Percentiles rank a stretch among this genome's conserved stretches.
Conservation (phyloP, 202 grass and related monocot species). For the Sporobolus alterniflorus region DNA sequence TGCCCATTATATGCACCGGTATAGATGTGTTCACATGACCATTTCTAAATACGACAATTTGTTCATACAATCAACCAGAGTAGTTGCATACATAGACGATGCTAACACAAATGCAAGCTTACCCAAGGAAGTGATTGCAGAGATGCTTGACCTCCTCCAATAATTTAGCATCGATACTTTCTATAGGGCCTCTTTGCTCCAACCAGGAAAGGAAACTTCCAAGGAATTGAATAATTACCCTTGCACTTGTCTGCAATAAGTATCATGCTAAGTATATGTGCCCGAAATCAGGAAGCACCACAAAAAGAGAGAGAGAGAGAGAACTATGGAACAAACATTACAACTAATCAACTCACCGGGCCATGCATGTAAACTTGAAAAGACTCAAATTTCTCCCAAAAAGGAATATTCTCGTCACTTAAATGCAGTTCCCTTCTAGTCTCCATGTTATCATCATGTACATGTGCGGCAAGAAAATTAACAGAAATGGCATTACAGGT, state of each 20-base stretch:
- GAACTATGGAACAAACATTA: neutral
- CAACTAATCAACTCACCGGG: constrained; percentile 29
- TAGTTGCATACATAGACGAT: neutral
- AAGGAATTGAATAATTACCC: constrained; percentile 23
- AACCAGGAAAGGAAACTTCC: constrained; percentile 28
- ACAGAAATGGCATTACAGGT: neutral
- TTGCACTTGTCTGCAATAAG: constrained; percentile 43
- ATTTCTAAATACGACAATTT: neutral
- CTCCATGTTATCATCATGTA: neutral
- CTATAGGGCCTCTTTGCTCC: constrained; percentile 4
- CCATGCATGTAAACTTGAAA: constrained; percentile 28
- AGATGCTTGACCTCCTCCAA: constrained; percentile 30
- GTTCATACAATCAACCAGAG: neutral
- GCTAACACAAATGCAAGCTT: neutral
- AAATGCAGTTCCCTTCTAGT: constrained; percentile 9
- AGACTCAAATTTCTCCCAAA: constrained; percentile 32
- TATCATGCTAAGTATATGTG: neutral
- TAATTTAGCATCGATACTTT: constrained; percentile 26
- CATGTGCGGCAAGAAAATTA: neutral
- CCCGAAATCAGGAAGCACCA: neutral
- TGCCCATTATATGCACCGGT: neutral
- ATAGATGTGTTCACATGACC: neutral
- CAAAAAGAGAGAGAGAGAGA: no score
- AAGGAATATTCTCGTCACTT: neutral
- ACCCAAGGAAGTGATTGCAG: constrained; percentile 43